Percentiles rank a stretch among this genome's conserved stretches.
Evolutionary conservation across 2,329 filamentous ascomycete species (phyloP).

Genomic region (Hypocrella siamensis): DNA sequence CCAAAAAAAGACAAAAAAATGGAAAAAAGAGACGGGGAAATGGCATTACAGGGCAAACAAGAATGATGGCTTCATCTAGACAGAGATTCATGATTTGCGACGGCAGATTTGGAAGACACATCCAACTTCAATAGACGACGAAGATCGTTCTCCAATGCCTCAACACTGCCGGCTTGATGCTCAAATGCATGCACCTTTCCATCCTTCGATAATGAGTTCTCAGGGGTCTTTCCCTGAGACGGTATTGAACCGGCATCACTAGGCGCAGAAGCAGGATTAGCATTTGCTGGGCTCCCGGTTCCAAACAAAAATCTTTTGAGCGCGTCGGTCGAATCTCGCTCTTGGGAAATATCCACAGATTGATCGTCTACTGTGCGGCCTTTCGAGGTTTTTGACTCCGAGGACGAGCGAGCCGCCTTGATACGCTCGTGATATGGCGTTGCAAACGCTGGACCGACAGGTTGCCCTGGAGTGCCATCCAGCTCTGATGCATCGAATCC

Average conservation of each 20-base stretch:
- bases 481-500: slow-evolving; percentile 35
- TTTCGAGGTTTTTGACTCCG: slow-evolving; percentile 5
- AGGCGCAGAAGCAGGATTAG: background rate
- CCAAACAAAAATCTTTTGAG: slow-evolving; percentile 42
- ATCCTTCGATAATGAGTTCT: background rate
- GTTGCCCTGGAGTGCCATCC: slow-evolving; percentile 38
- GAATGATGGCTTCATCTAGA: slow-evolving; percentile 8
- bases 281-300: slow-evolving; percentile 12
- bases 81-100: slow-evolving; percentile 6
- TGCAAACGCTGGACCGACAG: slow-evolving; percentile 51
- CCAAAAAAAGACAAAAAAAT: too few species aligned
- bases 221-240: background rate
- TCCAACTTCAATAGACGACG: slow-evolving; percentile 35
- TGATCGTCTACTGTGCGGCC: background rate
- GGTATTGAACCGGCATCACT: background rate
- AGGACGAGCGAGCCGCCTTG: slow-evolving; percentile 30
- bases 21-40: too few species aligned
- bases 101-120: slow-evolving; percentile 10
- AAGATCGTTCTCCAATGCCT: slow-evolving; percentile 37
- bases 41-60: too few species aligned
- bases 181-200: background rate
- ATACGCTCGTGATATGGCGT: slow-evolving; percentile 49
- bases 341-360: slow-evolving; percentile 1
- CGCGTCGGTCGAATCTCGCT: slow-evolving; percentile 26
- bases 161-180: slow-evolving; percentile 17